phyloP scores from a whole-genome alignment of 768 basidiomycete genomes.

The Kwoniella botswanensis region DNA sequence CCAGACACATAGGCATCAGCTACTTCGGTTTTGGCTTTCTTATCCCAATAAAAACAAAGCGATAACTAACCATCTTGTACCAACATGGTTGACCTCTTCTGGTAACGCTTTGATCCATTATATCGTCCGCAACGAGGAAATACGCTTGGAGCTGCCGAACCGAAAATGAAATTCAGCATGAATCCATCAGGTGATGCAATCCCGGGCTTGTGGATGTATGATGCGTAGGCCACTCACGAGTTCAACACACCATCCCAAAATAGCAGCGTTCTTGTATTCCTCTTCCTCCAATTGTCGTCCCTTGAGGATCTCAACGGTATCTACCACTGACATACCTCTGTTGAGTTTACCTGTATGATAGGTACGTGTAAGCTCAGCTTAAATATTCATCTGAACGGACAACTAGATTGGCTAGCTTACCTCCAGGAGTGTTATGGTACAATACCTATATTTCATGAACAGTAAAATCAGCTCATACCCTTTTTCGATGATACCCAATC shows the following conservation, averaged over 20 bases:
- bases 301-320: slow-evolving; percentile 85
- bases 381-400: not conserved
- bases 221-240: slow-evolving; percentile 66
- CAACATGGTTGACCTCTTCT: slow-evolving; percentile 94
- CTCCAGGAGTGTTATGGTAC: slow-evolving; percentile 90
- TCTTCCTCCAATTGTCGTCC: slow-evolving; percentile 72
- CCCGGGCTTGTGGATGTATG: not conserved
- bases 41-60: no score
- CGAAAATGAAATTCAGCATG: not conserved
- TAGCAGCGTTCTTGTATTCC: slow-evolving; percentile 84
- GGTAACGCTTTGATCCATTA: slow-evolving; percentile 94
- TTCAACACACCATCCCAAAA: slow-evolving; percentile 95
- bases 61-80: slow-evolving; percentile 67
- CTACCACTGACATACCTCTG: slow-evolving; percentile 93
- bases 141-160: slow-evolving; percentile 83
- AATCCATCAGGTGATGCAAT: no score
- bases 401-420: slow-evolving; percentile 31
- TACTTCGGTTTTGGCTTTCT: no score
- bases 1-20: not conserved
- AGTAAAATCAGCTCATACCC: not conserved
- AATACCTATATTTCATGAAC: slow-evolving; percentile 58
- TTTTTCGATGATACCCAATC: not conserved
- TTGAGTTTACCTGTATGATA: slow-evolving; percentile 76
- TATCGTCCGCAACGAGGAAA: slow-evolving; percentile 93
- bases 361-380: slow-evolving; percentile 11